Evolutionary conservation across 169 alveolate species (phyloP).

Genomic region (Cryptosporidium andersoni): DNA sequence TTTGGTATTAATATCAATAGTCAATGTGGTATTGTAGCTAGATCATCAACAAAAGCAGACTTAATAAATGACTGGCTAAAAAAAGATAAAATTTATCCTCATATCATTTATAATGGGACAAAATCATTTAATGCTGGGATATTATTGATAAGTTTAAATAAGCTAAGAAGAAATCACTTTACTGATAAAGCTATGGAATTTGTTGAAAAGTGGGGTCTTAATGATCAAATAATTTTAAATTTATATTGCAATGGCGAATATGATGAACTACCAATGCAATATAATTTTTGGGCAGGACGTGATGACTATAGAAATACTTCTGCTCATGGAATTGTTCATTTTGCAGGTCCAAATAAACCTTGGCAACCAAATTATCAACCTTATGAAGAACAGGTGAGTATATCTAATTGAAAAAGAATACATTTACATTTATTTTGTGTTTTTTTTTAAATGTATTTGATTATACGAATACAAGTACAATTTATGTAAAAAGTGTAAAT

Average conservation of each 20-base stretch:
- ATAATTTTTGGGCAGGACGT: constrained; percentile 71
- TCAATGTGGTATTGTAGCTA: constrained; percentile 59
- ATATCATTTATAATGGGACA: constrained; percentile 16
- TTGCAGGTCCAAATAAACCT: constrained; percentile 69
- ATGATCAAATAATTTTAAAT: constrained; percentile 68
- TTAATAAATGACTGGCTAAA: constrained; percentile 65
- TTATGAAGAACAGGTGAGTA: constrained; percentile 67
- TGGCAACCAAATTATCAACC: constrained; percentile 65
- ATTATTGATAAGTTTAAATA: constrained; percentile 25
- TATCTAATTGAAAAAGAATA: background rate
- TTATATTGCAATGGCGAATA: constrained; percentile 71
- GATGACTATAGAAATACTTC: constrained; percentile 24
- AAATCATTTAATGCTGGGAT: constrained; percentile 73
- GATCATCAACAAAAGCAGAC: constrained; percentile 59
- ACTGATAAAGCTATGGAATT: constrained; percentile 25
- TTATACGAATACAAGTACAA: background rate
- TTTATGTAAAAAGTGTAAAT: too few species aligned
- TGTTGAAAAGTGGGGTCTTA: constrained; percentile 71
- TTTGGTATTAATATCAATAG: constrained; percentile 42
- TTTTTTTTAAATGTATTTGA: background rate
- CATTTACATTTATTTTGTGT: background rate
- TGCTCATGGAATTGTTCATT: constrained; percentile 54
- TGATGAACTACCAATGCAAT: constrained; percentile 61
- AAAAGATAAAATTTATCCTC: constrained; percentile 16
- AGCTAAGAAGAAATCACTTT: constrained; percentile 41